Percentiles rank a stretch among this genome's conserved stretches.
Conservation (phyloP, 2,329 filamentous ascomycete genomes). For the Hypocreales sp. region DNA sequence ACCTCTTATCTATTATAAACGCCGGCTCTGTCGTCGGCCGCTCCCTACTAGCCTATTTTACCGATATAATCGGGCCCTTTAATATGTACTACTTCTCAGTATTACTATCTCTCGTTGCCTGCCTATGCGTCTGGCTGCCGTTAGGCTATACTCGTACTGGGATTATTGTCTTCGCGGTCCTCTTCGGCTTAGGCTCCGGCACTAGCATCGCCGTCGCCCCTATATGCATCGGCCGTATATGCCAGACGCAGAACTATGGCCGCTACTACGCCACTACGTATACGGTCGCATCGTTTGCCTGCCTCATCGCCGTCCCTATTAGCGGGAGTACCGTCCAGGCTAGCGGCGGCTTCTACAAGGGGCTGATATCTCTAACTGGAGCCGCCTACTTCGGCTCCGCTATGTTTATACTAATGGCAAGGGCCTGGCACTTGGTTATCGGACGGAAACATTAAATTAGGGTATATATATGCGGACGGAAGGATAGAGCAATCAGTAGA, state of each 20-base stretch:
- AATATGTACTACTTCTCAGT: slow-evolving; percentile 66
- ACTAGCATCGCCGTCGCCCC: slow-evolving; percentile 70
- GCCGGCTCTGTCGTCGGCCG: slow-evolving; percentile 67
- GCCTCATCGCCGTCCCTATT: slow-evolving; percentile 55
- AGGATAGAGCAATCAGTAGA: no score
- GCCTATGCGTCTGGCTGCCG: slow-evolving; percentile 65
- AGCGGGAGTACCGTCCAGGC: slow-evolving; percentile 46
- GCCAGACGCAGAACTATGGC: slow-evolving; percentile 68
- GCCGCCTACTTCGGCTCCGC: slow-evolving; percentile 42
- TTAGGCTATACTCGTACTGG: slow-evolving; percentile 41
- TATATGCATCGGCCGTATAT: slow-evolving; percentile 70
- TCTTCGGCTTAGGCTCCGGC: slow-evolving; percentile 74
- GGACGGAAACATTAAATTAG: no score
- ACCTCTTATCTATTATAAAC: slow-evolving; percentile 71
- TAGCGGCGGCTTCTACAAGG: slow-evolving; percentile 45
- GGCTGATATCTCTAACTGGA: slow-evolving; percentile 52
- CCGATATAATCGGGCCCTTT: slow-evolving; percentile 71
- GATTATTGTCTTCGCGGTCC: slow-evolving; percentile 53
- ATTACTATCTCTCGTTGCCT: slow-evolving; percentile 41
- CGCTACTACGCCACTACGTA: slow-evolving; percentile 78
- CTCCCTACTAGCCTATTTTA: slow-evolving; percentile 61
- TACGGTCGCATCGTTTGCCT: slow-evolving; percentile 64
- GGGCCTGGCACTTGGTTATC: slow-evolving; percentile 39
- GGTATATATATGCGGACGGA: no score
- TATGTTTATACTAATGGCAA: slow-evolving; percentile 38